Base-by-base conservation (phyloP, 805 yeast genomes). In the Komagataella mondaviorum region DNA sequence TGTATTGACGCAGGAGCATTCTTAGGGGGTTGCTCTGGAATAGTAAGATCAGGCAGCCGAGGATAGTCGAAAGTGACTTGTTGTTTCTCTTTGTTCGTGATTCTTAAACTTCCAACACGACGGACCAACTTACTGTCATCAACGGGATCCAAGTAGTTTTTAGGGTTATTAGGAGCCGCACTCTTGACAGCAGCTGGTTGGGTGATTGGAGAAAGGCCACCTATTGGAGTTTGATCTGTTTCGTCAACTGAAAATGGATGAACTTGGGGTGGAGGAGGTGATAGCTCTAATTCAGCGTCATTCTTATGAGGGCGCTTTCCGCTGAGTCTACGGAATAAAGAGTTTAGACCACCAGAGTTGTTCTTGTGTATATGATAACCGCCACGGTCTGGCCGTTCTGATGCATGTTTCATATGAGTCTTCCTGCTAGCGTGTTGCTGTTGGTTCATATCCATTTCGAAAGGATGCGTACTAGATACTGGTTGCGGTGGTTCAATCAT, bases 91-190 rank as follows among this genome's bases (percentile, higher is more conserved):
- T 73, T 76, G 12, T 79, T 74, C 1, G 83, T 78, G n/a, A 78
- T 73, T 59, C 75, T 78, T 76, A 78, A 71, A 59, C 81, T 75
- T 7, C 78, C 81, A 55, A 81, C 81, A 58, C 83, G 75, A 58
- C 81, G 81, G 48, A 78, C 75, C 47, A 62, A 53, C 51, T 61
- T 63, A 30, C 39, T 30, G 14, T 30, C 39, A 46, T 52, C 55
- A 39, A 53, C 51, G 6, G 39, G 39, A 10, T 30, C 39, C n/a
- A 30, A 5, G 39, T 55, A 22, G 54, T 49, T 48, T 45, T 45
- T 45, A 51, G 53, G 7, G 51, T 24, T 24, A 44, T 23, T 22
- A 7, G 51, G 36, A 14, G 23, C n/a, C 16, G 10, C 23, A 48
- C 23, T 43, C 22, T 20, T 23, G 20, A 44, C 47, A 22, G 43